Conservation (phyloP, 163 green algal species). For the Scenedesmus sp. region DNA sequence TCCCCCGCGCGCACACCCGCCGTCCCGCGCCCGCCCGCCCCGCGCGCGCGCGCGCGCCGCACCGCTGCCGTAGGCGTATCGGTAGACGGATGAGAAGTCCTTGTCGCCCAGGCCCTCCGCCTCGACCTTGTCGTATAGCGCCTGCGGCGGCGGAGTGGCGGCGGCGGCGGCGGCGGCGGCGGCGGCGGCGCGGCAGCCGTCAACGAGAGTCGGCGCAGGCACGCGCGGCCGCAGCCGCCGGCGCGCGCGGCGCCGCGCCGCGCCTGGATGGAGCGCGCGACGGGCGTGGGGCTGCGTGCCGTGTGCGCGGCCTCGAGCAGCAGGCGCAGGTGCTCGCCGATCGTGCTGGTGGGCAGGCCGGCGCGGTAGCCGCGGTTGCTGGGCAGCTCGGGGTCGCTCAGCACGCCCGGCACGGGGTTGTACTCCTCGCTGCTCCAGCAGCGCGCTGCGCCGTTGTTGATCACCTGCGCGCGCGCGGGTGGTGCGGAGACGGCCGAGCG, state of each 20-base stretch:
- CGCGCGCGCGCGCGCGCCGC: no score
- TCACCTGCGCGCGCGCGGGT: conserved; percentile 10
- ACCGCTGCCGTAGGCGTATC: conserved; percentile 53
- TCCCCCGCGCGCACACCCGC: no score
- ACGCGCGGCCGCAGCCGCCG: no score
- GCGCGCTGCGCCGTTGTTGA: conserved; percentile 41
- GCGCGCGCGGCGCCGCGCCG: no score
- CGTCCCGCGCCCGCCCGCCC: no score
- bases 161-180: no score
- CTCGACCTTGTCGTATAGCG: conserved; percentile 30
- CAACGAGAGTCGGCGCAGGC: no score
- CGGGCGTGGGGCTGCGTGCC: conserved; percentile 27
- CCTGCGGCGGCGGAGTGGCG: no score
- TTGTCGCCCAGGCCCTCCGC: conserved; percentile 49
- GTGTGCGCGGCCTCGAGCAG: conserved; percentile 33
- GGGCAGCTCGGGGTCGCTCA: neutral
- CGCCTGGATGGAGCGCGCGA: conserved; percentile 21
- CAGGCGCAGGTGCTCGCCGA: conserved; percentile 45
- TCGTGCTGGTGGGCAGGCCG: conserved; percentile 17
- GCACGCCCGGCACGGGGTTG: conserved; percentile 53
- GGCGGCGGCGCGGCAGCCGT: no score
- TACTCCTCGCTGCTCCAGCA: conserved; percentile 44
- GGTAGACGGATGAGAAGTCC: conserved; percentile 46
- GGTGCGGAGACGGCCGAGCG: neutral
- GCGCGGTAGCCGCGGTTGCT: neutral